Evolutionary conservation across 1,139 yeast species (phyloP), one percentile per base, ranked within the genome.

Genomic region (Yamadazyma triangularis): DNA sequence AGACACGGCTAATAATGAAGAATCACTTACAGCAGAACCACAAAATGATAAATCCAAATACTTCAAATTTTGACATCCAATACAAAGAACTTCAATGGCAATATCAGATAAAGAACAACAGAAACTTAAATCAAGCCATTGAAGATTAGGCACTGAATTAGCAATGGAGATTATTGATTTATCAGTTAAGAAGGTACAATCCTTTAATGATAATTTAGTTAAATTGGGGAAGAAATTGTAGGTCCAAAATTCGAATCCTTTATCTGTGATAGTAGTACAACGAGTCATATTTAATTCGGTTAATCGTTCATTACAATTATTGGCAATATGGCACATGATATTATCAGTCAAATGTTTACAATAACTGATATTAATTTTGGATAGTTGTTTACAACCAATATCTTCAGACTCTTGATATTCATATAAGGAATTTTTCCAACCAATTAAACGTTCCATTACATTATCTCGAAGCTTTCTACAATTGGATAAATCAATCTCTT

Each of bases 11-110:
- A 76, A 66, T 27, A 82, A 53, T 0, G 86, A 77, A 14, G 79
- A 69, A 47, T 83, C 91, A 47, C 86, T 77, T 4, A 83, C 87
- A 1, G 91, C 89, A 29, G 84, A 73, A 2, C 91, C 91, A 56
- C 91, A 83, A 47, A 80, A 83, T 9, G 86, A 77, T 31, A 82
- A 52, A 41, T 80, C 79, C 32, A 83, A 58, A 21, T 59, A 56
- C 31, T 64, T 53, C 33, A 83, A 54, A 15, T 65, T 56, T 28
- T 76, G 80, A 45, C 87, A 79, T 8, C 86, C 84, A 15, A 78
- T 56, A 36, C 83, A 70, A 19, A 83, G 54, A 1, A 79, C 77
- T 39, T 81, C 86, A 13, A 83, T 63, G 4, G 89, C 70, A 25
- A 74, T 67, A 47, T 83, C 89, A 2, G 84, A 74, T 31, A 83